A percentile compares a stretch with the other conserved stretches of the same genome.
phyloP scores from a whole-genome alignment of 1,139 yeast genomes.

The Sugiyamaella xylanicola region DNA sequence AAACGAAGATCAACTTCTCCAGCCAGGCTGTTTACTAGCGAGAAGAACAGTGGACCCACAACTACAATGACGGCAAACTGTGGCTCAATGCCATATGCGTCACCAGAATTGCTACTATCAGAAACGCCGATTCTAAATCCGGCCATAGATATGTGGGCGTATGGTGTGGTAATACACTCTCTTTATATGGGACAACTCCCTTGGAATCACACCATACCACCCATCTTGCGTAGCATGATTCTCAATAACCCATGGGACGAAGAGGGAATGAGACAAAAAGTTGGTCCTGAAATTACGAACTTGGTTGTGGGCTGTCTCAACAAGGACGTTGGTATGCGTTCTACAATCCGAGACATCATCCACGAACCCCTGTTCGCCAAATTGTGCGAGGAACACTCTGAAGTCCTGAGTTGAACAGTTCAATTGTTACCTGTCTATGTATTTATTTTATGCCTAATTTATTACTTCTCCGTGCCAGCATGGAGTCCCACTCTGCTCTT shows the following conservation, averaged over 20 bases:
- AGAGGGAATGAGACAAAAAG: slow-evolving; percentile 42
- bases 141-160: slow-evolving; percentile 86
- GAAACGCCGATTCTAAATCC: slow-evolving; percentile 72
- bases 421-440: background rate
- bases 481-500: no score
- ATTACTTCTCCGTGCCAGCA: no score
- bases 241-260: slow-evolving; percentile 64
- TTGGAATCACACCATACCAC: slow-evolving; percentile 79
- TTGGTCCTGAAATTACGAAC: slow-evolving; percentile 46
- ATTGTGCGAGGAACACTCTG: slow-evolving; percentile 5
- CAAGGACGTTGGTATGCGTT: slow-evolving; percentile 53
- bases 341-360: slow-evolving; percentile 48
- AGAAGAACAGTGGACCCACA: slow-evolving; percentile 11
- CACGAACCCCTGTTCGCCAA: slow-evolving; percentile 10
- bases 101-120: slow-evolving; percentile 77
- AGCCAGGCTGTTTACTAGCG: background rate
- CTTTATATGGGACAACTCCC: slow-evolving; percentile 77
- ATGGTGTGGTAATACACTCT: slow-evolving; percentile 76
- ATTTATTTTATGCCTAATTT: background rate
- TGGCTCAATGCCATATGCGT: slow-evolving; percentile 90
- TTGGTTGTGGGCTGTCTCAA: slow-evolving; percentile 59
- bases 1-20: slow-evolving; percentile 7
- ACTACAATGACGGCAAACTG: slow-evolving; percentile 44
- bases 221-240: slow-evolving; percentile 72
- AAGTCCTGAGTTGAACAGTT: slow-evolving; percentile 5